Conservation (phyloP, 2,329 filamentous ascomycete species). For the Stachybotrys chartarum region DNA sequence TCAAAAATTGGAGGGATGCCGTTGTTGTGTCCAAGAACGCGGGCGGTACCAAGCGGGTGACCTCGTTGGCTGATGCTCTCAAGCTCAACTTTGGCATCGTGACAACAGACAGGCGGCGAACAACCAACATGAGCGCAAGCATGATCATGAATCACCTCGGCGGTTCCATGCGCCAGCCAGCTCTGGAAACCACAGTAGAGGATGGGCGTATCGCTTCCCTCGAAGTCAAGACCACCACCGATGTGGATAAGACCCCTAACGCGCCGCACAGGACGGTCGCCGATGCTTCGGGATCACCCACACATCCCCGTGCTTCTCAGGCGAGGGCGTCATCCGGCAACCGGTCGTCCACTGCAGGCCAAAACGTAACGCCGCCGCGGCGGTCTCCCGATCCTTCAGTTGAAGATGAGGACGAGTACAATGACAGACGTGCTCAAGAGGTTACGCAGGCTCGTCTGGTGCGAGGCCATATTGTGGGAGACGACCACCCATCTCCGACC, state of each 20-base stretch:
- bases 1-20: constrained; percentile 79
- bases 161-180: constrained; percentile 41
- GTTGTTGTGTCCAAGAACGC: constrained; percentile 98
- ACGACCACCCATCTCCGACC: constrained; percentile 77
- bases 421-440: constrained; percentile 76
- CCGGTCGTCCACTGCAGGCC: constrained; percentile 6
- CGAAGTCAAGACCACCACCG: constrained; percentile 11
- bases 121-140: constrained; percentile 68
- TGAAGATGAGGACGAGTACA: constrained; percentile 49
- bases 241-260: constrained; percentile 11
- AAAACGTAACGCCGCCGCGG: constrained; percentile 12
- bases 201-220: constrained; percentile 10
- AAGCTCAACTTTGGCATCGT: constrained; percentile 98
- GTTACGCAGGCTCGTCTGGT: constrained; percentile 88
- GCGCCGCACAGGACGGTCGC: constrained; percentile 25
- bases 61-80: constrained; percentile 86
- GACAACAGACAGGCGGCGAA: constrained; percentile 69
- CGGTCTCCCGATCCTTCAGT: constrained; percentile 17
- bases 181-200: constrained; percentile 25
- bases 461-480: constrained; percentile 91
- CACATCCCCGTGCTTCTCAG: constrained; percentile 19
- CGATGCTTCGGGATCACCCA: constrained; percentile 37
- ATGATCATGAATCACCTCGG: constrained; percentile 67
- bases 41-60: constrained; percentile 93
- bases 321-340: constrained; percentile 8